Evolutionary conservation across 352 stramenopile species (phyloP).

Genomic region (Phytophthora kernoviae): DNA sequence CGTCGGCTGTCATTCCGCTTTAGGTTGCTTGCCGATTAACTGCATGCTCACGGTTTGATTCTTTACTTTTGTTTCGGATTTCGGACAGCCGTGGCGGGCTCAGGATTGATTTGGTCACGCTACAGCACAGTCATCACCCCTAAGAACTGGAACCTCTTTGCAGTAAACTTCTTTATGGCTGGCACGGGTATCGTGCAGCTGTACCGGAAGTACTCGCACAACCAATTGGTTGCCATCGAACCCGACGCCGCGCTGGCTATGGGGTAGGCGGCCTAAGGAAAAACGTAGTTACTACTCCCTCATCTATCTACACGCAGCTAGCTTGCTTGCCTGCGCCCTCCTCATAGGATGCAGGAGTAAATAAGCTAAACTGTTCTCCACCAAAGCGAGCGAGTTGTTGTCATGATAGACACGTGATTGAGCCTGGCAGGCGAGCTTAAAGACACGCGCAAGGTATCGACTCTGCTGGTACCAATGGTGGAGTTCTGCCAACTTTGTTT

Average conservation of each 20-base stretch:
- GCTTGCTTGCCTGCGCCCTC: background rate
- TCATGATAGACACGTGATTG: too few species aligned
- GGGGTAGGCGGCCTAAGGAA: constrained; percentile 1
- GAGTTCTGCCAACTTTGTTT: too few species aligned
- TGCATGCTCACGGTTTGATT: background rate
- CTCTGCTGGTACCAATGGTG: too few species aligned
- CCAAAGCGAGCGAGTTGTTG: too few species aligned
- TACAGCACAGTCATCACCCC: constrained; percentile 90
- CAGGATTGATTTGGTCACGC: constrained; percentile 88
- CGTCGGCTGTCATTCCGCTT: background rate
- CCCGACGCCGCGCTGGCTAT: constrained; percentile 3
- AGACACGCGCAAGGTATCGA: too few species aligned
- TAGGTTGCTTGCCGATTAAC: constrained; percentile 1
- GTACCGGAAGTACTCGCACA: constrained; percentile 57
- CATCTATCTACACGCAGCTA: background rate
- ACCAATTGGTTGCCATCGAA: constrained; percentile 7
- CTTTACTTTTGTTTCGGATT: constrained; percentile 2
- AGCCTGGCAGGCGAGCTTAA: too few species aligned
- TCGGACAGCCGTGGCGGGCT: constrained; percentile 62
- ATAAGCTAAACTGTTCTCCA: too few species aligned
- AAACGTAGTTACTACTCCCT: background rate
- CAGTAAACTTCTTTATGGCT: constrained; percentile 91
- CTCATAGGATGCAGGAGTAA: too few species aligned
- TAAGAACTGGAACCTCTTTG: constrained; percentile 92
- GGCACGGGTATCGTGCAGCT: constrained; percentile 71